Evolutionary conservation across 1,139 yeast species (phyloP).

Genomic region (Geotrichum cucujoidarum): DNA sequence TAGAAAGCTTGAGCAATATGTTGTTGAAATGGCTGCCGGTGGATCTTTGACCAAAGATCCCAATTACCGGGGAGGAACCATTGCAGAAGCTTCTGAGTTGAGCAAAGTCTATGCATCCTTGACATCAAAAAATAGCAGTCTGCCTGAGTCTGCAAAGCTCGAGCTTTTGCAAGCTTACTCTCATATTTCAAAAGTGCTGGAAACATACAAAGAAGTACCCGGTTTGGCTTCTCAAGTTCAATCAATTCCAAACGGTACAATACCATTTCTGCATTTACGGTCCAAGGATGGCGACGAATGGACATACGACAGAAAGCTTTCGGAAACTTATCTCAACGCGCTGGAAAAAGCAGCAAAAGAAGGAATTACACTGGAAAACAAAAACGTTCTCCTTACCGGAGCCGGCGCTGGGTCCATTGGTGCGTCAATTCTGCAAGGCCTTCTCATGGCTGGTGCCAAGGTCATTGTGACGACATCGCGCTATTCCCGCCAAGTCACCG

Average conservation of each 20-base stretch:
- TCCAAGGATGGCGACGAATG: slow-evolving; percentile 70
- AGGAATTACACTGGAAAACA: slow-evolving; percentile 85
- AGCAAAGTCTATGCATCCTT: slow-evolving; percentile 79
- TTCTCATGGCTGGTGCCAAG: slow-evolving; percentile 95
- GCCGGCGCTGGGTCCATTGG: slow-evolving; percentile 99
- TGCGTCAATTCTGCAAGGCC: slow-evolving; percentile 92
- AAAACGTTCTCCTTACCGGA: slow-evolving; percentile 89
- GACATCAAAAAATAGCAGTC: slow-evolving; percentile 55
- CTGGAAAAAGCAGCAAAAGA: slow-evolving; percentile 87
- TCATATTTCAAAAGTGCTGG: slow-evolving; percentile 66
- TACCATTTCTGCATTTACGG: slow-evolving; percentile 92
- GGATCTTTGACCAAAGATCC: slow-evolving; percentile 70
- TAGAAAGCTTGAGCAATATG: slow-evolving; percentile 93
- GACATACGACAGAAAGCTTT: slow-evolving; percentile 75
- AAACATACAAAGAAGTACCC: slow-evolving; percentile 38
- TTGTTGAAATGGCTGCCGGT: slow-evolving; percentile 94
- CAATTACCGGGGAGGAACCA: slow-evolving; percentile 49
- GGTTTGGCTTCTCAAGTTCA: slow-evolving; percentile 37
- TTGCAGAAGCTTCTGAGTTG: slow-evolving; percentile 66
- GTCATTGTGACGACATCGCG: slow-evolving; percentile 94
- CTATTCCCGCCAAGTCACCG: slow-evolving; percentile 90
- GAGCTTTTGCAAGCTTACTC: slow-evolving; percentile 78
- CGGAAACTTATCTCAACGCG: slow-evolving; percentile 79
- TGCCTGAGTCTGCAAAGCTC: slow-evolving; percentile 56
- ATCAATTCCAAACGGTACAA: slow-evolving; percentile 55